Evolutionary conservation across 2,329 filamentous ascomycete species (phyloP).

Genomic region (Sclerotinia borealis): DNA sequence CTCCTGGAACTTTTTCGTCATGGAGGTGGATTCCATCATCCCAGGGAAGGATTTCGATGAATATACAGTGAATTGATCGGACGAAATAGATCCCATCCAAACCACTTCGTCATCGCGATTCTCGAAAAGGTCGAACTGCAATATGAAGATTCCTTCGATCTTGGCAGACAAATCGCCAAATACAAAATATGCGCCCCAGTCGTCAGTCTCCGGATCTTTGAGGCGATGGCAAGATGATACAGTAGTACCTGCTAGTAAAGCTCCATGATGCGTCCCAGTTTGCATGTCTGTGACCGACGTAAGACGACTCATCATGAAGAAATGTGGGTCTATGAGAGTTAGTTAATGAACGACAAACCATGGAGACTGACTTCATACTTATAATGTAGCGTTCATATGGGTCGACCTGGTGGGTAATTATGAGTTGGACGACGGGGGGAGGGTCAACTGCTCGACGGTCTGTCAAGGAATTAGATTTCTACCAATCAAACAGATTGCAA

Average conservation of each 20-base stretch:
- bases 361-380: slow-evolving; percentile 44
- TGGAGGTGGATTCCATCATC: slow-evolving; percentile 72
- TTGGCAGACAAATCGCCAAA: slow-evolving; percentile 82
- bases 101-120: slow-evolving; percentile 39
- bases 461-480: slow-evolving; percentile 30
- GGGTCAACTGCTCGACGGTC: slow-evolving; percentile 85
- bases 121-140: slow-evolving; percentile 75
- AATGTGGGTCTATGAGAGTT: slow-evolving; percentile 39
- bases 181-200: slow-evolving; percentile 82
- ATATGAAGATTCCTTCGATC: slow-evolving; percentile 62
- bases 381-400: slow-evolving; percentile 44
- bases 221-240: slow-evolving; percentile 77
- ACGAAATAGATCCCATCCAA: slow-evolving; percentile 40
- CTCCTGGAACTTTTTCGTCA: slow-evolving; percentile 78
- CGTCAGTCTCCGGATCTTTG: slow-evolving; percentile 65
- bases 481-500: neutral
- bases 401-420: slow-evolving; percentile 40
- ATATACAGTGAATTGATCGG: slow-evolving; percentile 61
- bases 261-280: slow-evolving; percentile 30
- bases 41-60: slow-evolving; percentile 68
- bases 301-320: slow-evolving; percentile 33
- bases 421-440: slow-evolving; percentile 73
- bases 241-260: slow-evolving; percentile 62
- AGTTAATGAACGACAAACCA: neutral
- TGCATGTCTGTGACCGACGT: slow-evolving; percentile 6